phyloP scores from a whole-genome alignment of 2,329 filamentous ascomycete species.

The Paecilomyces fulvus region DNA sequence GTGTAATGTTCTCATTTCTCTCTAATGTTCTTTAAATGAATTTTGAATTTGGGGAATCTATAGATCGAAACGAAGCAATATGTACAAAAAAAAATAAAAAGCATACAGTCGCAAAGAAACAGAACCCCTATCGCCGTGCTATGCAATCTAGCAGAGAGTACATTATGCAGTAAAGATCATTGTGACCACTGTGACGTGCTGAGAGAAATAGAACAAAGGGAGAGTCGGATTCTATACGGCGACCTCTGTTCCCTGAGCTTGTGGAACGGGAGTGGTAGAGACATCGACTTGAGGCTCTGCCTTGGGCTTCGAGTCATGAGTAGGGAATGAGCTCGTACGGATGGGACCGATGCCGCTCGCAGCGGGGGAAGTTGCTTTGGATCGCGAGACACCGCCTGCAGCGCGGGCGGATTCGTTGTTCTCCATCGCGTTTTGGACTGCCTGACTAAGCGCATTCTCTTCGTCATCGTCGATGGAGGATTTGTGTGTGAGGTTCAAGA shows the following conservation, averaged over 20 bases:
- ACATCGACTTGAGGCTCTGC: slow-evolving; percentile 14
- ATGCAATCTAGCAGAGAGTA: neutral
- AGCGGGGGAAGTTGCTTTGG: slow-evolving; percentile 15
- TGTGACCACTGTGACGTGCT: neutral
- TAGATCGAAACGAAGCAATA: neutral
- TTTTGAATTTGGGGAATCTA: neutral
- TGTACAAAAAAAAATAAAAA: neutral
- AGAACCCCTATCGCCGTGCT: neutral
- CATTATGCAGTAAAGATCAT: neutral
- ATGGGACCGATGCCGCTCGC: slow-evolving; percentile 22
- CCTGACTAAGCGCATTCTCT: slow-evolving; percentile 13
- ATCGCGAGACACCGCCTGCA: slow-evolving; percentile 19
- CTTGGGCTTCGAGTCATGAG: slow-evolving; percentile 13
- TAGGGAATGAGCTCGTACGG: slow-evolving; percentile 24
- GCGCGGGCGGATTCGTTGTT: slow-evolving; percentile 28
- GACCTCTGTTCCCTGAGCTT: slow-evolving; percentile 5
- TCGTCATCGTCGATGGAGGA: slow-evolving; percentile 11
- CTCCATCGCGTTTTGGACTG: slow-evolving; percentile 24
- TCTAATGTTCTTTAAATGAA: no score
- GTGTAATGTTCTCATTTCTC: neutral
- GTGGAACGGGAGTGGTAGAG: slow-evolving; percentile 9
- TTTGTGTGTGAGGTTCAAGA: slow-evolving; percentile 34
- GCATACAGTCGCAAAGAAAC: neutral
- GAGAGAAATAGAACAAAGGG: slow-evolving; percentile 7
- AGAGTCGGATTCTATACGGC: slow-evolving; percentile 1